phyloP scores from a whole-genome alignment of 176 grass and related monocot species.

The Bolboschoenus planiculmis region DNA sequence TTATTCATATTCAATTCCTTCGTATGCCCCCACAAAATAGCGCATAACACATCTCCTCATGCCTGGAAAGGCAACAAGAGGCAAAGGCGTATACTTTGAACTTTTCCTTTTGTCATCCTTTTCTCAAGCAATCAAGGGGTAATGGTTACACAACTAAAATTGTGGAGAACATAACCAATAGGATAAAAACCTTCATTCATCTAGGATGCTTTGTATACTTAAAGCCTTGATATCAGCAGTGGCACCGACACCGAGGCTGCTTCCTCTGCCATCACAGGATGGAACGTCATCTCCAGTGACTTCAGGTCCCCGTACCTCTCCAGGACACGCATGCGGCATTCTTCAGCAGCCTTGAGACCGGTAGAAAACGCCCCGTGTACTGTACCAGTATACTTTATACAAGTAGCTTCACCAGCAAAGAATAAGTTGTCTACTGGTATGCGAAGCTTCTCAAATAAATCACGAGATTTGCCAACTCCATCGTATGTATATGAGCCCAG shows the following conservation, averaged over 20 bases:
- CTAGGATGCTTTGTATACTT: not conserved
- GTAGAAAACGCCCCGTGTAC: conserved; percentile 94
- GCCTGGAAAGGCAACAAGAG: not conserved
- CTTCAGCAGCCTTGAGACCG: conserved; percentile 78
- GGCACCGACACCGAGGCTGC: conserved; percentile 59
- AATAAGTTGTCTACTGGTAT: conserved; percentile 94
- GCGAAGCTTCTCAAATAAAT: conserved; percentile 75
- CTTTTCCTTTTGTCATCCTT: not conserved
- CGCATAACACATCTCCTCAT: conserved; percentile 3
- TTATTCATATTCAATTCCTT: conserved; percentile 9
- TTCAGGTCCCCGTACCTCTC: conserved; percentile 76
- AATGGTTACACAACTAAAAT: conserved; percentile 20
- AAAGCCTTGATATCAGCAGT: conserved; percentile 82
- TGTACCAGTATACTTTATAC: conserved; percentile 79
- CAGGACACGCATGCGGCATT: conserved; percentile 78
- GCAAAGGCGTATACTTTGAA: not conserved
- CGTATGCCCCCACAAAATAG: not conserved
- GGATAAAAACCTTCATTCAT: not conserved
- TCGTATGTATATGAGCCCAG: conserved; percentile 96
- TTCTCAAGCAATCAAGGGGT: conserved; percentile 25
- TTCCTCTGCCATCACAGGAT: conserved; percentile 68
- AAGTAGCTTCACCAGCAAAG: conserved; percentile 92
- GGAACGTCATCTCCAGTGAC: conserved; percentile 53
- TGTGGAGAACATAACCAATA: conserved; percentile 8
- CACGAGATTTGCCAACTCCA: conserved; percentile 54